phyloP scores from a whole-genome alignment of 164 flowering plant genomes.

The Annona cherimola region DNA sequence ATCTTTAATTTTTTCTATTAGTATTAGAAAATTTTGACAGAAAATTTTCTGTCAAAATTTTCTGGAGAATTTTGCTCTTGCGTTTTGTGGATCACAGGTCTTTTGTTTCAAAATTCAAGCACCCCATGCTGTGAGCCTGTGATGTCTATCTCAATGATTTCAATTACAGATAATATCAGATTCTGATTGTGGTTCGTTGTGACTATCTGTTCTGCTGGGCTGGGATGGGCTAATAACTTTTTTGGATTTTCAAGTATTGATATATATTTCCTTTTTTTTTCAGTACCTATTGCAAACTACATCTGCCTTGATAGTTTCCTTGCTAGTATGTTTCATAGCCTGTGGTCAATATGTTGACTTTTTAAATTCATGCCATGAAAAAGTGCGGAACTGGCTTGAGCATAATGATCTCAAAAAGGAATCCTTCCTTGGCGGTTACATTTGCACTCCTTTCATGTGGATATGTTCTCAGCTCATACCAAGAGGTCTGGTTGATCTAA shows the following conservation, averaged over 20 bases:
- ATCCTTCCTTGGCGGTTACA: conserved; percentile 80
- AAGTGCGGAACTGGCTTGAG: conserved; percentile 96
- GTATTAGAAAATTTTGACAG: no score
- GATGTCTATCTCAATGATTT: no score
- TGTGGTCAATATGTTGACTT: conserved; percentile 14
- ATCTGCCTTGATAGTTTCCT: background rate
- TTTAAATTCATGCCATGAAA: conserved; percentile 25
- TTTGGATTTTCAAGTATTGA: background rate
- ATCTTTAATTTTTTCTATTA: no score
- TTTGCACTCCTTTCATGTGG: conserved; percentile 91
- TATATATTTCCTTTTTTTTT: background rate
- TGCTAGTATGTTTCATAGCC: background rate
- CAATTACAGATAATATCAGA: no score
- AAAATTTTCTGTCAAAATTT: no score
- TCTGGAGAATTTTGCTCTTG: no score
- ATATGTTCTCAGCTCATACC: conserved; percentile 87
- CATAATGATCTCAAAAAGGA: conserved; percentile 76
- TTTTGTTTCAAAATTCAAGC: no score
- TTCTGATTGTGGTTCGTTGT: no score
- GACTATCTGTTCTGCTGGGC: no score
- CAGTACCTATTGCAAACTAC: background rate
- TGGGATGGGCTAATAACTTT: background rate
- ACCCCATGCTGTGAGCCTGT: no score
- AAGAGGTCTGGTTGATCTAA: conserved; percentile 53
- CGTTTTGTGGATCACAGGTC: no score